phyloP scores from a whole-genome alignment of 208 protist genomes.

The Trypanosoma caninum region DNA sequence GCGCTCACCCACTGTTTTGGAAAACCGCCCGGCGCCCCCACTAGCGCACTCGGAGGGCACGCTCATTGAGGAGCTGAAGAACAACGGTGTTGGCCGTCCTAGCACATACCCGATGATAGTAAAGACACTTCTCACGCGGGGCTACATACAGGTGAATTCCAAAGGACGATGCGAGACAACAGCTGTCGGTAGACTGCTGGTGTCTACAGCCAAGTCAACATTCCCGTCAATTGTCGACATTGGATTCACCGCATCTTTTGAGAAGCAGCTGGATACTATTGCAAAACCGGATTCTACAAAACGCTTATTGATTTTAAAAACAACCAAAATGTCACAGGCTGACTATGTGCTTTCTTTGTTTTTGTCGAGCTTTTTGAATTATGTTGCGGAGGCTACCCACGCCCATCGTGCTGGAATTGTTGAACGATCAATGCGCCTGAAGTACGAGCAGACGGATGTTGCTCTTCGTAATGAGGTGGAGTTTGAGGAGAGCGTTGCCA shows the following conservation, averaged over 20 bases:
- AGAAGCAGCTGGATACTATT: constrained; percentile 86
- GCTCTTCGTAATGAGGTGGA: constrained; percentile 20
- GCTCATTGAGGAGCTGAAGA: constrained; percentile 86
- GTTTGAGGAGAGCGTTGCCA: constrained; percentile 36
- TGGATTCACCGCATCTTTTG: constrained; percentile 84
- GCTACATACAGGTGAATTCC: constrained; percentile 77
- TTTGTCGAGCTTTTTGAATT: constrained; percentile 79
- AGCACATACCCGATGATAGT: constrained; percentile 92
- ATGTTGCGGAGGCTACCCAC: constrained; percentile 80
- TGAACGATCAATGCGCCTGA: constrained; percentile 57
- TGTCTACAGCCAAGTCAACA: constrained; percentile 59
- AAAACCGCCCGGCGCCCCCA: constrained; percentile 58
- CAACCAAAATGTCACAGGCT: constrained; percentile 39
- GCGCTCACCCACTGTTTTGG: constrained; percentile 36
- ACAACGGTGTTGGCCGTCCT: constrained; percentile 82
- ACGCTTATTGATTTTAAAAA: constrained; percentile 4
- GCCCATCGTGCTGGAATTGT: constrained; percentile 61
- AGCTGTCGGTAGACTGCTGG: constrained; percentile 65
- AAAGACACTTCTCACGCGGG: constrained; percentile 78
- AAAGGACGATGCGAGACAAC: constrained; percentile 83
- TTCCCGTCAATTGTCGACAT: constrained; percentile 91
- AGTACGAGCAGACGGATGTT: constrained; percentile 35
- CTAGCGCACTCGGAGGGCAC: constrained; percentile 78
- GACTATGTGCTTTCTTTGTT: constrained; percentile 87
- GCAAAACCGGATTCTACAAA: constrained; percentile 55